phyloP scores from a whole-genome alignment of 352 stramenopile genomes.

The Phytopythium montanum region DNA sequence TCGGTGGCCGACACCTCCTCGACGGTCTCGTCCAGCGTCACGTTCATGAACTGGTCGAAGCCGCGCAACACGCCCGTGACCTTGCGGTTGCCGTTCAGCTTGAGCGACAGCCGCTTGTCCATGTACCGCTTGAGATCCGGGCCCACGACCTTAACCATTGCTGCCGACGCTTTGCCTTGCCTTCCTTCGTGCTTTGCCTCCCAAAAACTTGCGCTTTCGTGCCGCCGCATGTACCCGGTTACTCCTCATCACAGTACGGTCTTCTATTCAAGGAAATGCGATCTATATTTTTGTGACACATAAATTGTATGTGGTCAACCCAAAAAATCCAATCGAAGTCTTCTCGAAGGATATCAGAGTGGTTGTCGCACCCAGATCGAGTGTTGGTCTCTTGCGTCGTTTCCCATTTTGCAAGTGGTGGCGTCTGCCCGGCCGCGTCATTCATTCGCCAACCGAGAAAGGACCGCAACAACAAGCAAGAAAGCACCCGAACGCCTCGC shows the following conservation, averaged over 20 bases:
- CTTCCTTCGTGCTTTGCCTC: not conserved
- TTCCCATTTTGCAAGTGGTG: not conserved
- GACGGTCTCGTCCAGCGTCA: slow-evolving; percentile 93
- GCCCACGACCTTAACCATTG: slow-evolving; percentile 74
- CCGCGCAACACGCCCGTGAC: slow-evolving; percentile 91
- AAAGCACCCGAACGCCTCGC: not conserved
- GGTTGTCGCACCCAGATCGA: slow-evolving; percentile 11
- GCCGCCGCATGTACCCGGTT: not conserved
- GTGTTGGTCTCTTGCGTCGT: slow-evolving; percentile 1
- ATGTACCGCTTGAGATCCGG: slow-evolving; percentile 91
- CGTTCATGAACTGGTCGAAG: slow-evolving; percentile 98
- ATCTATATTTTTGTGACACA: not conserved
- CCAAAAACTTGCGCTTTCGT: no score
- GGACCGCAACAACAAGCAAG: not conserved
- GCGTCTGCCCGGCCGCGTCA: slow-evolving; percentile 11
- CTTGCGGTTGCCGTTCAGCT: slow-evolving; percentile 94
- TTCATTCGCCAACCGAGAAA: slow-evolving; percentile 13
- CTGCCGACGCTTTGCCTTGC: slow-evolving; percentile 8
- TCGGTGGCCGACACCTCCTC: slow-evolving; percentile 87
- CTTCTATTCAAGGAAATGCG: no score
- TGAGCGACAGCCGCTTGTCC: slow-evolving; percentile 94
- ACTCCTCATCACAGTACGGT: not conserved
- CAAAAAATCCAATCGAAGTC: not conserved
- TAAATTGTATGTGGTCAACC: not conserved
- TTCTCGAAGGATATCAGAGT: slow-evolving; percentile 17